A percentile compares a stretch with the other conserved stretches of the same genome.
Evolutionary conservation across 2,329 filamentous ascomycete species (phyloP).

Genomic region (Colletotrichum sidae): DNA sequence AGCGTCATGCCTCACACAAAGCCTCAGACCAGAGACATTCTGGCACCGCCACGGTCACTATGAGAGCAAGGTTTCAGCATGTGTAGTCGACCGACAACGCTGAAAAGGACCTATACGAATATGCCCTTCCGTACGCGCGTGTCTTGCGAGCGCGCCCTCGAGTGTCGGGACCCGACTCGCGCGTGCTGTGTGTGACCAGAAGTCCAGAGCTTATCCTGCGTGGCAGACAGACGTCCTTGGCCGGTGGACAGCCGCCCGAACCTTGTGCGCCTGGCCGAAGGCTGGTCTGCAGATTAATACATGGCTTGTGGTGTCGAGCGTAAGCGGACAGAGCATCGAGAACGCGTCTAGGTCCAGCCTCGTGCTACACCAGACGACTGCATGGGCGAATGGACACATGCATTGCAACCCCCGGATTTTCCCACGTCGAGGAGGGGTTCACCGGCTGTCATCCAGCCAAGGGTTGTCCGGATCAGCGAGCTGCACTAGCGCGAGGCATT

Average conservation of each 20-base stretch:
- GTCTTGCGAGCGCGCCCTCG: not conserved
- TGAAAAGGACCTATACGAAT: conserved; percentile 5
- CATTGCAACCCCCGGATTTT: conserved; percentile 26
- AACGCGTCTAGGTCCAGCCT: conserved; percentile 12
- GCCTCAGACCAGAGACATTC: conserved; percentile 20
- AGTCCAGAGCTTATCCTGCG: conserved; percentile 3
- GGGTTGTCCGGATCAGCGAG: conserved; percentile 6
- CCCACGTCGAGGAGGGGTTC: not conserved
- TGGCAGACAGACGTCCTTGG: not conserved
- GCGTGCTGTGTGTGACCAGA: not conserved
- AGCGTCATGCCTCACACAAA: not conserved
- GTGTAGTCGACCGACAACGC: not conserved
- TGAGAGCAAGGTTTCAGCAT: not conserved
- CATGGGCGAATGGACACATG: conserved; percentile 10
- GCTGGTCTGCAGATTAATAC: not conserved
- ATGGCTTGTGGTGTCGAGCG: not conserved
- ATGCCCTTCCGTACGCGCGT: not conserved
- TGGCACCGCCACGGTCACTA: conserved; percentile 23
- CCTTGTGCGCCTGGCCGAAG: conserved; percentile 4
- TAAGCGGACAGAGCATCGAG: conserved; percentile 2
- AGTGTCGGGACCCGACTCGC: conserved; percentile 1
- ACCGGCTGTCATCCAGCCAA: conserved; percentile 3
- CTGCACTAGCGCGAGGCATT: conserved; percentile 4
- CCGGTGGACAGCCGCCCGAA: conserved; percentile 9
- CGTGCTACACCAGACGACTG: conserved; percentile 9